Base-by-base conservation (phyloP, 768 basidiomycete species). In the Collybiopsis luxurians region DNA sequence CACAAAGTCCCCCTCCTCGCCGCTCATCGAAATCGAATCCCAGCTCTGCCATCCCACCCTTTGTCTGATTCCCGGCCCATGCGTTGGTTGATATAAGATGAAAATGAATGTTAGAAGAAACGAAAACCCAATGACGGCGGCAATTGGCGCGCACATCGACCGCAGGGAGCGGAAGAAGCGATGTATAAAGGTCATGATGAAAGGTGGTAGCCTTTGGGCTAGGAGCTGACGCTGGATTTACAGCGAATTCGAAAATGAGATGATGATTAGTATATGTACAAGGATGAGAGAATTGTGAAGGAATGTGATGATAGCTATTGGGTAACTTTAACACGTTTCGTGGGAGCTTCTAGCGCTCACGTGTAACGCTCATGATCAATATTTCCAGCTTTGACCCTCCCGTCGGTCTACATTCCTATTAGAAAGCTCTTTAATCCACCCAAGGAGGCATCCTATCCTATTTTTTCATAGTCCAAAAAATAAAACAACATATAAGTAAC, bases 21-120 rank as follows among this genome's bases (percentile, higher is more conserved):
- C 23, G 27, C 31, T 49, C 24, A 78, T 67, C 2, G 72, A 68
- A 0, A 94, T 76, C 2, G 80, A 65, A 43, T 90, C 93, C 91
- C 91, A 96, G 6, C 88, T 79, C 64, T 95, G 93, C 93, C 93
- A 95, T 27, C 92, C 92, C 19, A 97, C 74, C 44, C 82, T 79
- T 64, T 92, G 90, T 13, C 79, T 67, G 13, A 79, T 68, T 1
- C 90, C 90, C 17, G 90, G 90, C 2, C 90, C 90, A 1, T 77
- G 76, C 10, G 80, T 82, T 2, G 90, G 90, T 67, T 92, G 90
- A 64, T 92, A 89, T 30, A 96, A 83, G 21, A 94, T 75, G 65
- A 92, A 91, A 31, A 91, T 72, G 67, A 86, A 89, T 1, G 85
- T 82, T 53, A 95, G 86, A 42, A 92, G 75, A 56, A 79, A 80